Evolutionary conservation across 495 filamentous ascomycete genomes (phyloP).

Genomic region (Ramalina peruviana): DNA sequence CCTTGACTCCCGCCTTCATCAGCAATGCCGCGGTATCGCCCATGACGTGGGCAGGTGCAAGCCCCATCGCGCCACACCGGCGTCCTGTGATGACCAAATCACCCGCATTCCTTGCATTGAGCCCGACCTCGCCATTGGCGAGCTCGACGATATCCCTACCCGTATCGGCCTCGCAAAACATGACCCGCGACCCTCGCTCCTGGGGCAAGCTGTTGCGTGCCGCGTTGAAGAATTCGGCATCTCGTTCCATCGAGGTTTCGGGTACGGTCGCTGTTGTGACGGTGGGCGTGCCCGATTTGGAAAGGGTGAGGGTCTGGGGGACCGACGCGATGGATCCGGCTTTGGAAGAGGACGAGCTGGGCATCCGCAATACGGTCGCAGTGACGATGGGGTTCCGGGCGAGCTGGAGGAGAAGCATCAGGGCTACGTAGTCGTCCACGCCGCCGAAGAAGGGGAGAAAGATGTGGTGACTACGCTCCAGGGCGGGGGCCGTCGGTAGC

Average conservation of each 20-base stretch:
- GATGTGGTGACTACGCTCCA: slow-evolving; percentile 65
- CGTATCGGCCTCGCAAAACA: slow-evolving; percentile 27
- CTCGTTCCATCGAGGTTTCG: slow-evolving; percentile 19
- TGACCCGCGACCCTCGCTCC: slow-evolving; percentile 44
- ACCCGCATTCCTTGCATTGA: slow-evolving; percentile 52
- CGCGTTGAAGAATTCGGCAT: slow-evolving; percentile 47
- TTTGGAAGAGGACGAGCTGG: slow-evolving; percentile 15
- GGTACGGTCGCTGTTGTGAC: not conserved
- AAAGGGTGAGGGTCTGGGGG: not conserved
- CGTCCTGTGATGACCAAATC: slow-evolving; percentile 69
- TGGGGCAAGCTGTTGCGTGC: slow-evolving; percentile 47
- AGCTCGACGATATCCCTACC: slow-evolving; percentile 9
- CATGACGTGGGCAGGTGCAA: slow-evolving; percentile 45
- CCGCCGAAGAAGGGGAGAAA: slow-evolving; percentile 84
- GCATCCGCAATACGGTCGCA: slow-evolving; percentile 49
- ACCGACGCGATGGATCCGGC: slow-evolving; percentile 15
- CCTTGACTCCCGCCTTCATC: slow-evolving; percentile 43
- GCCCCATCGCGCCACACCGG: slow-evolving; percentile 17
- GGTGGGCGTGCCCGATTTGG: not conserved
- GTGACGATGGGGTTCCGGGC: slow-evolving; percentile 64
- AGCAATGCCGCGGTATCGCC: slow-evolving; percentile 54
- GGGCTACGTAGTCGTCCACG: slow-evolving; percentile 65
- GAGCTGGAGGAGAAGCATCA: slow-evolving; percentile 70
- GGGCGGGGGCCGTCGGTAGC: slow-evolving; percentile 29
- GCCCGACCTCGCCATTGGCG: slow-evolving; percentile 47